Evolutionary conservation across 2,329 filamentous ascomycete species (phyloP), one percentile per base, ranked within the genome.

Genomic region (Aspergillus hortae): DNA sequence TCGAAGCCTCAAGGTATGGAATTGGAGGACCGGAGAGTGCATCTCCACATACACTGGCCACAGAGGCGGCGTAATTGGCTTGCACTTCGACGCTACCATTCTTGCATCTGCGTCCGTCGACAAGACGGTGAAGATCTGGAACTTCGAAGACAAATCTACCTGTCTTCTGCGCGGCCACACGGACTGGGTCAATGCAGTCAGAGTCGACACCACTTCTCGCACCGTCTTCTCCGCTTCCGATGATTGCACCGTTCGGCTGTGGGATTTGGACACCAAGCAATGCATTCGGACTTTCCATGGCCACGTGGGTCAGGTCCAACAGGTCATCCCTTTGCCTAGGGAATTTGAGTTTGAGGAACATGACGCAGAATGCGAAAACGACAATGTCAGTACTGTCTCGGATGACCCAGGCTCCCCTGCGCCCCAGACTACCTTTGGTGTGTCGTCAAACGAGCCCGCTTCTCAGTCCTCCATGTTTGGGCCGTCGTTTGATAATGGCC

Each of bases 151-250:
- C 53, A 90, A 90, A 67, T 86, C 89, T 48, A 88, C 87, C 0
- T 95, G 88, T 61, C 81, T 84, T 47, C 79, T 99, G 11, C 85
- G 86, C 21, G 92, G 92, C 7, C 94, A 99, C 68, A 84, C 80
- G 0, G 92, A 97, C 69, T 97, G 92, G 89, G 92, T 99, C 63
- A 99, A 99, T 72, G 87, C 89, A n/a, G 92, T 97, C 30, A 87
- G 88, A 59, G 83, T 99, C 35, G 91, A 99, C 68, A 81, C 86
- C 0, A 75, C 81, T 1, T 95, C 90, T 9, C 86, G 90, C 12
- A 96, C 92, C 0, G 80, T 97, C 3, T 88, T 97, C 65, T 96
- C 92, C 0, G 91, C 91, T 1, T 96, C 91, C 0, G 94, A 99
- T 67, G 94, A 99, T 69, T 87, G 90, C 66, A 94, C 89, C 0